phyloP scores from a whole-genome alignment of 2,329 filamentous ascomycete species.

The Sporothrix phasma region DNA sequence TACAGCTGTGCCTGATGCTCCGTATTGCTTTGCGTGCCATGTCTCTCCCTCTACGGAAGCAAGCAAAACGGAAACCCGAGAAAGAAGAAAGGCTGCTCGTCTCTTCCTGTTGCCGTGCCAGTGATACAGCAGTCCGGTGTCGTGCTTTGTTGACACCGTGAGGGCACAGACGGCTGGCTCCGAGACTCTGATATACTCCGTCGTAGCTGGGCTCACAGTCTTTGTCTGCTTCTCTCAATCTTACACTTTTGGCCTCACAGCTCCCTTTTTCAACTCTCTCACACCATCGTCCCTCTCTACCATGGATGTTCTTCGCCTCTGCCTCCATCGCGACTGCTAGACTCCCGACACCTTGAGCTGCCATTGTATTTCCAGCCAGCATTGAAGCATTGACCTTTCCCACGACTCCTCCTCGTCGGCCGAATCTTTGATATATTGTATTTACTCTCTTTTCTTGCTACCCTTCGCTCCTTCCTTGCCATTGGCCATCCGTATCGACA shows the following conservation, averaged over 20 bases:
- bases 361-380: neutral
- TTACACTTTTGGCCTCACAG: neutral
- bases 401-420: neutral
- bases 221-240: neutral
- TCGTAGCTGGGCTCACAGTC: neutral
- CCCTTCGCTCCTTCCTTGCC: neutral
- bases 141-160: neutral
- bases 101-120: slow-evolving; percentile 1
- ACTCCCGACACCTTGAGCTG: neutral
- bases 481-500: neutral
- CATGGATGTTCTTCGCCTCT: neutral
- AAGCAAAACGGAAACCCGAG: too few species aligned
- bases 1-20: neutral
- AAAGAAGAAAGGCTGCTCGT: neutral
- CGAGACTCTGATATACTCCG: neutral
- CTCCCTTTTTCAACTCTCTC: too few species aligned
- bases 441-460: neutral
- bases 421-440: neutral
- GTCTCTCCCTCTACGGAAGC: neutral
- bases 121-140: neutral
- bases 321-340: neutral
- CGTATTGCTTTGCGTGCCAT: neutral
- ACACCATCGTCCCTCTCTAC: neutral
- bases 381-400: neutral
- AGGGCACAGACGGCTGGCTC: neutral